Percentiles rank a stretch among this genome's conserved stretches.
phyloP scores from a whole-genome alignment of 805 yeast genomes.

The Torulaspora quercuum region DNA sequence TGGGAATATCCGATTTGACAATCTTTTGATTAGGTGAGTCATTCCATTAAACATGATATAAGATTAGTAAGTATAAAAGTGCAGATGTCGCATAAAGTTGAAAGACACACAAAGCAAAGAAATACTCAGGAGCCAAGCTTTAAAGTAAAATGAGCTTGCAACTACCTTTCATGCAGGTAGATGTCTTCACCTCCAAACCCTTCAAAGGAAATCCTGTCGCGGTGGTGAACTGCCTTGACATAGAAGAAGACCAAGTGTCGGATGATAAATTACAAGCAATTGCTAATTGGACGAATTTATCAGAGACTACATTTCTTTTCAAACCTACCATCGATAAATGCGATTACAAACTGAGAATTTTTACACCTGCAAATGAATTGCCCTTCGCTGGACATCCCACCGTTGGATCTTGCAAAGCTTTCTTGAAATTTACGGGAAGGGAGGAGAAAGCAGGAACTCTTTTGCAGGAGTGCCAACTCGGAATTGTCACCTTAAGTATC shows the following conservation, averaged over 20 bases:
- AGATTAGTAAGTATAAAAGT: too few species aligned
- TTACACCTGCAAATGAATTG: conserved; percentile 45
- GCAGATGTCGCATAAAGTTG: too few species aligned
- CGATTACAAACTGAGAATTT: conserved; percentile 50
- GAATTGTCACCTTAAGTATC: conserved; percentile 39
- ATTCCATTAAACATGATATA: too few species aligned
- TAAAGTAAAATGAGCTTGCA: conserved; percentile 14
- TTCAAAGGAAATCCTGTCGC: conserved; percentile 57
- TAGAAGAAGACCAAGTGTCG: conserved; percentile 29
- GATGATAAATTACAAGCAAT: conserved; percentile 44
- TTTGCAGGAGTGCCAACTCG: conserved; percentile 46
- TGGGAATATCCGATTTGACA: too few species aligned
- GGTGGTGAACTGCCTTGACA: conserved; percentile 35
- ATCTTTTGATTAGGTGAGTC: too few species aligned
- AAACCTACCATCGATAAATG: conserved; percentile 41
- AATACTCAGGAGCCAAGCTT: too few species aligned
- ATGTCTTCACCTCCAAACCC: conserved; percentile 36
- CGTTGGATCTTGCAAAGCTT: conserved; percentile 49
- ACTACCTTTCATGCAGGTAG: conserved; percentile 37
- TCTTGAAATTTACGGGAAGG: conserved; percentile 39
- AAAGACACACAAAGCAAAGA: too few species aligned
- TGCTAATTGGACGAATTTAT: conserved; percentile 58
- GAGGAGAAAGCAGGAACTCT: conserved; percentile 26
- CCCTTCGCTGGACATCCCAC: conserved; percentile 70
- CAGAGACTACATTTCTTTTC: conserved; percentile 54